Percentiles rank a stretch among this genome's conserved stretches.
Evolutionary conservation across 2,329 filamentous ascomycete genomes (phyloP).

Genomic region (Trichophyton benhamiae): DNA sequence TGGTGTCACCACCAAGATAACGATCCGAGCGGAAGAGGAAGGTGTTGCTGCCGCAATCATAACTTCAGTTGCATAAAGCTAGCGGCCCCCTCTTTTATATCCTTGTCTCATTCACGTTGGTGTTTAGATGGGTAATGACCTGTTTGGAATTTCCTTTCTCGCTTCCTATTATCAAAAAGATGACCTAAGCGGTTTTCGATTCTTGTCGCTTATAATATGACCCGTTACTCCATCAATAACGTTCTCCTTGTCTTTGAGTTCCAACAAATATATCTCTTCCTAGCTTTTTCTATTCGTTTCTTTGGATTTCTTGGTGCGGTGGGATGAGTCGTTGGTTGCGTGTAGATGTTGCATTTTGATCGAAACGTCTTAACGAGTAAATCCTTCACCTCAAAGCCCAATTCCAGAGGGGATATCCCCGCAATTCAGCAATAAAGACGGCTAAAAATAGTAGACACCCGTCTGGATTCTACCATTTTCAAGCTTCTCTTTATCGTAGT

Average conservation of each 20-base stretch:
- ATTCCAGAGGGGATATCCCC: neutral
- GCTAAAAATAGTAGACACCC: slow-evolving; percentile 11
- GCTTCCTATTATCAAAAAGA: neutral
- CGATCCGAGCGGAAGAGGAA: slow-evolving; percentile 82
- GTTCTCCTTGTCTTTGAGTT: neutral
- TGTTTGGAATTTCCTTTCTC: slow-evolving; percentile 1
- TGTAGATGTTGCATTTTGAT: neutral
- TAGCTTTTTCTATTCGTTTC: neutral
- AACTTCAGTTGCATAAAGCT: slow-evolving; percentile 55
- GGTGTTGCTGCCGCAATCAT: slow-evolving; percentile 75
- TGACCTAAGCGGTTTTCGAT: slow-evolving; percentile 3
- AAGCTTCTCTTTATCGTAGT: slow-evolving; percentile 6
- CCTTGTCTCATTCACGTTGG: neutral
- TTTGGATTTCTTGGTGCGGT: neutral
- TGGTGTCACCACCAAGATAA: slow-evolving; percentile 92
- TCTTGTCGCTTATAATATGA: neutral
- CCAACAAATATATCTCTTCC: neutral
- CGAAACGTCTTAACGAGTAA: neutral
- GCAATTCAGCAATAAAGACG: neutral
- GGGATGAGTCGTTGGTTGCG: neutral
- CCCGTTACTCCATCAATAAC: neutral
- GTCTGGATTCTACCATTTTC: slow-evolving; percentile 9
- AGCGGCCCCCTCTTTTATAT: neutral
- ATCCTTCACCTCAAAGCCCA: neutral
- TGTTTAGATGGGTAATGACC: slow-evolving; percentile 2